These are phyloP conservation scores for Skeletonema costatum DNA, from an alignment of 108 stramenopile genomes.

Conservation along the genomic window DNA sequence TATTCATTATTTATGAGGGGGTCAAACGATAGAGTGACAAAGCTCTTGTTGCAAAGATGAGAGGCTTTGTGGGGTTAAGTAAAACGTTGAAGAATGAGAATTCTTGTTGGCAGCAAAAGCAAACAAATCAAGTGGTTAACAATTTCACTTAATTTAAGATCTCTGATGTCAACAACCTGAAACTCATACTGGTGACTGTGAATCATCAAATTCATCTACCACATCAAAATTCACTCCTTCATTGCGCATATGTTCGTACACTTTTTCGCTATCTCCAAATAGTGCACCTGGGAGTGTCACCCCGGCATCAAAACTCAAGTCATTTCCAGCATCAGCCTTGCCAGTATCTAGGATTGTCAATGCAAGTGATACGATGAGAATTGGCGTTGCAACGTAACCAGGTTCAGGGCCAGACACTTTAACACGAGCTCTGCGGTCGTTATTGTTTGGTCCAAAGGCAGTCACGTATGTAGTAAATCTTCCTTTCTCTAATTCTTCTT, in stretches of 20 bases:
- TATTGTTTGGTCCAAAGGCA: constrained; percentile 29
- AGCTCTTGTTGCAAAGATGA: neutral
- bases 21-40: neutral
- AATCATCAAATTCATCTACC: constrained; percentile 11
- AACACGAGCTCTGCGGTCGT: constrained; percentile 9
- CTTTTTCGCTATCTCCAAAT: constrained; percentile 39
- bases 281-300: constrained; percentile 49
- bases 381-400: constrained; percentile 55
- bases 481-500: constrained; percentile 31
- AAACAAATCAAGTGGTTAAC: neutral
- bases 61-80: neutral
- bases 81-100: neutral
- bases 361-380: constrained; percentile 45
- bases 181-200: neutral
- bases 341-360: constrained; percentile 36
- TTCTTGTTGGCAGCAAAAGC: neutral
- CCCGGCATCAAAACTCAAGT: constrained; percentile 24
- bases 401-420: constrained; percentile 46
- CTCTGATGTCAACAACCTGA: neutral
- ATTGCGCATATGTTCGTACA: constrained; percentile 27
- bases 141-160: neutral
- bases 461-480: constrained; percentile 29
- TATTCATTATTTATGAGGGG: neutral
- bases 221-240: constrained; percentile 30
- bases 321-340: constrained; percentile 2